Evolutionary conservation across 2,329 filamentous ascomycete genomes (phyloP).

Genomic region (Cladosporium sp.): DNA sequence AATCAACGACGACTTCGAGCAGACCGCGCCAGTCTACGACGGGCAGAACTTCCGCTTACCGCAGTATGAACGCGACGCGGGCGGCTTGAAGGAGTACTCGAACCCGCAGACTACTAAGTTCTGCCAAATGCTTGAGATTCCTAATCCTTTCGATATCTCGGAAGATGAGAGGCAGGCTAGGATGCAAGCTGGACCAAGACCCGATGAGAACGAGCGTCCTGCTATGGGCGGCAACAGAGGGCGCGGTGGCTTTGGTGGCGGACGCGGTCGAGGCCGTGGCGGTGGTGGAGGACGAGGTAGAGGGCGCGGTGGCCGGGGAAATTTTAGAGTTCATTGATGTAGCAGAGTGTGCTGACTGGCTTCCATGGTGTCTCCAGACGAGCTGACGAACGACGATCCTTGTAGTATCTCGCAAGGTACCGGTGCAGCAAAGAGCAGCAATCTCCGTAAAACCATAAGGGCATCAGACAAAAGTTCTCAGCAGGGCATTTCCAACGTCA

Average conservation of each 20-base stretch:
- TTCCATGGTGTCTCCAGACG: not conserved
- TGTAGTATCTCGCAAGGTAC: not conserved
- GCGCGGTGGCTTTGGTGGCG: constrained; percentile 28
- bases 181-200: constrained; percentile 58
- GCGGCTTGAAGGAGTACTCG: constrained; percentile 72
- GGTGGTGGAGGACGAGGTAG: constrained; percentile 19
- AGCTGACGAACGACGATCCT: not conserved
- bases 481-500: not conserved
- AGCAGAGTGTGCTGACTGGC: not conserved
- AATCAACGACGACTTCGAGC: constrained; percentile 72
- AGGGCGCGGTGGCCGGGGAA: constrained; percentile 22
- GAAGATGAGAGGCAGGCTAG: constrained; percentile 67
- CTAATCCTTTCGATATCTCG: constrained; percentile 73
- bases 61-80: constrained; percentile 29
- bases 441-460: not conserved
- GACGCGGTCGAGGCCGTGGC: constrained; percentile 23
- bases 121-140: constrained; percentile 73
- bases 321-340: constrained; percentile 13
- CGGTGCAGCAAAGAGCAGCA: not conserved
- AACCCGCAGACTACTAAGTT: constrained; percentile 84
- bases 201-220: constrained; percentile 31
- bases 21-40: constrained; percentile 70
- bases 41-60: constrained; percentile 25
- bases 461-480: not conserved
- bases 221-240: constrained; percentile 27